A percentile compares a stretch with the other conserved stretches of the same genome.
phyloP scores from a whole-genome alignment of 768 basidiomycete species.

The Naganishia kalamii region DNA sequence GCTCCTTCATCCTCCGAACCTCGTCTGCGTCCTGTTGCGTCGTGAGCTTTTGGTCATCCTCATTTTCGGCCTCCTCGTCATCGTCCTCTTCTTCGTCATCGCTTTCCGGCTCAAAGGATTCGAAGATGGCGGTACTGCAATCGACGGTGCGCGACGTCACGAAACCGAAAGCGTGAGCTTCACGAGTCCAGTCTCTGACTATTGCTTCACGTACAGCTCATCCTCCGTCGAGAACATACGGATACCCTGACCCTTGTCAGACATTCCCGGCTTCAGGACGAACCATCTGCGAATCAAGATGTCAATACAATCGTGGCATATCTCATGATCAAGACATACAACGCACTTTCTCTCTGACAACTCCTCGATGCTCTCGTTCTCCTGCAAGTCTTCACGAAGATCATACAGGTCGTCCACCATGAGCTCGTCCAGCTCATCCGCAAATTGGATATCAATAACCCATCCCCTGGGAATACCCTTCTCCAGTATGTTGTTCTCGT shows the following conservation, averaged over 20 bases:
- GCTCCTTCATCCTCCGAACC: background rate
- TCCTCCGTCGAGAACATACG: conserved; percentile 75
- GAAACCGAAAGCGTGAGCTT: background rate
- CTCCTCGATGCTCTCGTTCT: conserved; percentile 37
- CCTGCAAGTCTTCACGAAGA: conserved; percentile 59
- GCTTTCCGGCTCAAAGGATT: conserved; percentile 61
- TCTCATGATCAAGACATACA: background rate
- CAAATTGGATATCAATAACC: conserved; percentile 77
- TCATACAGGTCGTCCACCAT: conserved; percentile 91
- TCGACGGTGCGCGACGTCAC: background rate
- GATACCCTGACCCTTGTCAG: conserved; percentile 92
- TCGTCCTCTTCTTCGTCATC: conserved; percentile 37
- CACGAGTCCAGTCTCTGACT: background rate
- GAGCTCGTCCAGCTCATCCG: conserved; percentile 90
- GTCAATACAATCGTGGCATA: background rate
- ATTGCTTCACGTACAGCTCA: conserved; percentile 51
- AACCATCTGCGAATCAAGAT: conserved; percentile 58
- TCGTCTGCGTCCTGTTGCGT: conserved; percentile 17
- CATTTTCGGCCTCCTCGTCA: conserved; percentile 52
- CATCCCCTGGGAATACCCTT: conserved; percentile 64
- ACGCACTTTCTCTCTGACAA: conserved; percentile 35
- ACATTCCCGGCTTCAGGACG: conserved; percentile 96
- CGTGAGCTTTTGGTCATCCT: conserved; percentile 6
- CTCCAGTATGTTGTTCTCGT: conserved; percentile 50
- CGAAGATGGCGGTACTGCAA: conserved; percentile 56